These are phyloP conservation scores for Podospora anserina DNA, from an alignment of 495 filamentous ascomycete genomes.

Conservation along the genomic window DNA sequence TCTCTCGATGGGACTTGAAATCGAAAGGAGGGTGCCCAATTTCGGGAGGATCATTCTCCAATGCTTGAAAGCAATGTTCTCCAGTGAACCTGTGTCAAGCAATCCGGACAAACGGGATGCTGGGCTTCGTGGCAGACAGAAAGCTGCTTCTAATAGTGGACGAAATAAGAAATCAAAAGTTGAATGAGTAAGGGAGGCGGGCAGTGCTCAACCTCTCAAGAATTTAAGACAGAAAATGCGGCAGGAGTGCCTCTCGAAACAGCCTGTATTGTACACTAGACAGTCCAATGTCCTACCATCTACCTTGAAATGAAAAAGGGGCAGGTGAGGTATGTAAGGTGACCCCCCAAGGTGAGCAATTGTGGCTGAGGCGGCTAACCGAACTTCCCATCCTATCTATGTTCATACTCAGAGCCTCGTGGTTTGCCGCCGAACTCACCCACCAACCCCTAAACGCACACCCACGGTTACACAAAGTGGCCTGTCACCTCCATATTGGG, in stretches of 20 bases:
- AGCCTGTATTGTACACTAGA: not conserved
- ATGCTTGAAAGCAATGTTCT: too few relatives aligned
- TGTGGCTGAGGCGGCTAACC: not conserved
- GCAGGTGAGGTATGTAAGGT: not conserved
- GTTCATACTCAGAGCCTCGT: not conserved
- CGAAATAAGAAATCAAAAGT: too few relatives aligned
- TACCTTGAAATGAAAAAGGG: not conserved
- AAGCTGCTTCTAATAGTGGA: too few relatives aligned
- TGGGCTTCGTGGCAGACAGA: too few relatives aligned
- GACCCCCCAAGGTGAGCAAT: not conserved
- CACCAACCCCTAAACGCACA: not conserved
- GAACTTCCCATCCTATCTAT: not conserved
- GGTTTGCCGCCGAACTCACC: not conserved
- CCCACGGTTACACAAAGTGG: not conserved
- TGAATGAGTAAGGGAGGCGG: too few relatives aligned
- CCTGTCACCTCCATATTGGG: not conserved
- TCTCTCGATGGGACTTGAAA: too few relatives aligned
- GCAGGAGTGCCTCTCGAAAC: not conserved
- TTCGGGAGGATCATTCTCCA: too few relatives aligned
- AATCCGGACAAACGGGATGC: too few relatives aligned
- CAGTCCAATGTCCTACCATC: not conserved
- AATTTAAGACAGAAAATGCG: too few relatives aligned
- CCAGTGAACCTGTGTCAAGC: too few relatives aligned
- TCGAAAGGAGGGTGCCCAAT: too few relatives aligned
- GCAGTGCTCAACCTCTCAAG: too few relatives aligned